Evolutionary conservation across 2,329 filamentous ascomycete species (phyloP).

Genomic region (Apiospora aurea): DNA sequence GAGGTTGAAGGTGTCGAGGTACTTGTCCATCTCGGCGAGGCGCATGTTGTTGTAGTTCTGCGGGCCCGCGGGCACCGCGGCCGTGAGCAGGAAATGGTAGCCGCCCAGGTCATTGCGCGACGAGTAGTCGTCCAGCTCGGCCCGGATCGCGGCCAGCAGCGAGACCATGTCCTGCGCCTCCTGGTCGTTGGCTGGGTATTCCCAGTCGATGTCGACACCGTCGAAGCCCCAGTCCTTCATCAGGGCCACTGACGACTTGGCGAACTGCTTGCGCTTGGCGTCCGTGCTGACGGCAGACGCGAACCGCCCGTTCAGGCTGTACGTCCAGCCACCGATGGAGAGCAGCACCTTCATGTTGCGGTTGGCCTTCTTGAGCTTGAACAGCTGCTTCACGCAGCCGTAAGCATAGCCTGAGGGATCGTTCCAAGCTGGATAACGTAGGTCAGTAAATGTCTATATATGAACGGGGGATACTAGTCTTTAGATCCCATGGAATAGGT

Average conservation of each 20-base stretch:
- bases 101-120: conserved; percentile 47
- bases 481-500: no score
- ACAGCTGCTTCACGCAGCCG: conserved; percentile 82
- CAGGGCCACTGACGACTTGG: conserved; percentile 70
- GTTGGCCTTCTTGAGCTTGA: conserved; percentile 77
- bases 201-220: conserved; percentile 50
- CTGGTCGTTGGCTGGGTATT: conserved; percentile 47
- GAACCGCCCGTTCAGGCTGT: conserved; percentile 71
- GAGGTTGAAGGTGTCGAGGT: conserved; percentile 64
- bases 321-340: conserved; percentile 87
- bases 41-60: conserved; percentile 55
- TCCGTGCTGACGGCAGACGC: conserved; percentile 69
- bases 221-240: conserved; percentile 75
- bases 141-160: conserved; percentile 52
- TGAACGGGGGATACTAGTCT: no score
- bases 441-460: no score
- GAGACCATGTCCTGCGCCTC: conserved; percentile 52
- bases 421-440: conserved; percentile 56
- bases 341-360: conserved; percentile 80
- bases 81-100: conserved; percentile 62
- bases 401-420: conserved; percentile 76
- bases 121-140: conserved; percentile 57
- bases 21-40: conserved; percentile 52
- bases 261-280: conserved; percentile 70
- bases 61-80: conserved; percentile 58